Percentiles rank a stretch among this genome's conserved stretches.
Evolutionary conservation across 139 green algal genomes (phyloP).

Genomic region (Chlamydomonas eustigma): DNA sequence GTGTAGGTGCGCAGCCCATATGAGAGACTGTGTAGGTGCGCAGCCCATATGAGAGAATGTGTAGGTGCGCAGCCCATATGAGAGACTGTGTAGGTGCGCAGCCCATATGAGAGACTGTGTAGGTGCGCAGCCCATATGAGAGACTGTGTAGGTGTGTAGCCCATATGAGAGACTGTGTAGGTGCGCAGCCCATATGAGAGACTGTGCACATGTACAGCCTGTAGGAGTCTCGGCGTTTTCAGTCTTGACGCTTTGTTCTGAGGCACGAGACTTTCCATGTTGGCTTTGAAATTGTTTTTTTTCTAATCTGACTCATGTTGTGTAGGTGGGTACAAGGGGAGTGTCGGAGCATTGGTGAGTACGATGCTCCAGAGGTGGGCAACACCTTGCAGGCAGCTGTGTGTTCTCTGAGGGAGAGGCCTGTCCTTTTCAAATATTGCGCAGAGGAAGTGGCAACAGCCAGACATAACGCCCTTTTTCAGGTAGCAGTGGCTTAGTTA

Average conservation of each 20-base stretch:
- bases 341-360: slow-evolving; percentile 79
- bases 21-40: too few relatives aligned
- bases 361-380: slow-evolving; percentile 83
- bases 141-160: too few relatives aligned
- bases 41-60: too few relatives aligned
- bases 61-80: too few relatives aligned
- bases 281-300: slow-evolving; percentile 2
- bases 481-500: too few relatives aligned
- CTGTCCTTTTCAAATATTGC: slow-evolving; percentile 94
- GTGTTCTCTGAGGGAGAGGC: slow-evolving; percentile 71
- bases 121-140: too few relatives aligned
- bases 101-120: too few relatives aligned
- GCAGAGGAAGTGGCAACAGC: slow-evolving; percentile 87
- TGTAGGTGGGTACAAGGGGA: slow-evolving; percentile 90
- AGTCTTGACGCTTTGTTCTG: too few relatives aligned
- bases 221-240: too few relatives aligned
- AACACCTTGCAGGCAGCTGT: slow-evolving; percentile 73
- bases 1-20: too few relatives aligned
- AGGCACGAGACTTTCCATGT: not conserved
- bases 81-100: too few relatives aligned
- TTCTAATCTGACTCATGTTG: not conserved
- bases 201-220: not conserved
- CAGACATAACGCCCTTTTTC: slow-evolving; percentile 91
- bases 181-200: not conserved
- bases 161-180: too few relatives aligned